A percentile compares a stretch with the other conserved stretches of the same genome.
phyloP scores from a whole-genome alignment of 169 alveolate genomes.

The Toxoplasma gondii region DNA sequence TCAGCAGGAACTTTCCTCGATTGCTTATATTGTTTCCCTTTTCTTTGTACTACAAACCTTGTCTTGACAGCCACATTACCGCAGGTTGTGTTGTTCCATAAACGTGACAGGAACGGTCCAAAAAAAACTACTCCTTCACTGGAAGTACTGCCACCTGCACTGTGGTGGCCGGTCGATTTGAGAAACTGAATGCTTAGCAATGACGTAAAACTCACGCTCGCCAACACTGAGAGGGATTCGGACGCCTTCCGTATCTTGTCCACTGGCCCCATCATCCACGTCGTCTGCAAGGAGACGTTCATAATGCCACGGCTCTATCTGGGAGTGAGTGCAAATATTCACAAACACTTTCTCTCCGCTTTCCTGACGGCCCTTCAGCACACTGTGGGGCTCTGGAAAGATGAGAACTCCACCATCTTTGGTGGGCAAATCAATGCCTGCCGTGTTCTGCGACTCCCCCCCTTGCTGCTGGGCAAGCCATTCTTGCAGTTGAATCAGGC shows the following conservation, averaged over 20 bases:
- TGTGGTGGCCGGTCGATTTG: too few relatives aligned
- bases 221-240: slow-evolving; percentile 65
- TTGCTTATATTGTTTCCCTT: too few relatives aligned
- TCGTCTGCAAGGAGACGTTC: slow-evolving; percentile 10
- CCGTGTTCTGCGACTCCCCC: not conserved
- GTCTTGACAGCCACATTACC: too few relatives aligned
- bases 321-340: slow-evolving; percentile 47
- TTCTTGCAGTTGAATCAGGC: not conserved
- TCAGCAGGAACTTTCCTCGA: too few relatives aligned
- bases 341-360: slow-evolving; percentile 54
- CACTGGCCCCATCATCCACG: not conserved
- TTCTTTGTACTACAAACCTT: too few relatives aligned
- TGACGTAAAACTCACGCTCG: not conserved
- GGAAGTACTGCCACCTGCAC: too few relatives aligned
- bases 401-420: slow-evolving; percentile 24
- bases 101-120: too few relatives aligned
- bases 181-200: too few relatives aligned
- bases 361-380: slow-evolving; percentile 47
- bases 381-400: slow-evolving; percentile 35
- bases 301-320: slow-evolving; percentile 65
- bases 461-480: not conserved
- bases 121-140: too few relatives aligned
- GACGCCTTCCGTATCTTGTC: slow-evolving; percentile 35
- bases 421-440: not conserved
- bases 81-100: too few relatives aligned